Evolutionary conservation across 208 protist species (phyloP).

Genomic region (Acanthamoeba healyi): DNA sequence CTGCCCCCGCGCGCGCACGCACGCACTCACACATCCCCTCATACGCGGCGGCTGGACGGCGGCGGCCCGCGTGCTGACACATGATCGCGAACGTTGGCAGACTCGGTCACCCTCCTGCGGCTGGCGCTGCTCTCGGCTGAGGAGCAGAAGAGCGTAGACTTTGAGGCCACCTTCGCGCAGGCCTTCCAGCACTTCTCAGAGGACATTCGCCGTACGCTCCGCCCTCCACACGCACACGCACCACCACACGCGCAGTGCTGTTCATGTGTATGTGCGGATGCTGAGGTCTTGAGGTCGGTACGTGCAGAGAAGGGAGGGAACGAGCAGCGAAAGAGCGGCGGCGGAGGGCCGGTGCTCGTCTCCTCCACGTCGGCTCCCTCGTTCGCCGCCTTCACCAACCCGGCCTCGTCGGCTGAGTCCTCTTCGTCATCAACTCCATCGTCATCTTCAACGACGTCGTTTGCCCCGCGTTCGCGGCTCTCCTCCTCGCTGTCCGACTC

Average conservation of each 20-base stretch:
- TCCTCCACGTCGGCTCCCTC: not conserved
- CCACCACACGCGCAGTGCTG: too few relatives aligned
- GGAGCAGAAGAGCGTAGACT: not conserved
- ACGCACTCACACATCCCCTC: too few relatives aligned
- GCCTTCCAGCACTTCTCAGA: constrained; percentile 27
- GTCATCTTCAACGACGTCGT: too few relatives aligned
- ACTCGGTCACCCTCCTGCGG: constrained; percentile 9
- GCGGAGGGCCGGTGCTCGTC: not conserved
- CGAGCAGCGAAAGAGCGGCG: too few relatives aligned
- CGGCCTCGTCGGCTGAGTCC: not conserved
- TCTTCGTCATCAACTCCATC: too few relatives aligned
- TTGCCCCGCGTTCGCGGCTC: not conserved
- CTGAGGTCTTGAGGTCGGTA: too few relatives aligned
- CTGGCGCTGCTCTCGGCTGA: constrained; percentile 22
- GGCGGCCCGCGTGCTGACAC: too few relatives aligned
- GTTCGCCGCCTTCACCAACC: too few relatives aligned
- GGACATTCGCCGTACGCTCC: not conserved
- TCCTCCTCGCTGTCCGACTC: not conserved
- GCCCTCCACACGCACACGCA: not conserved
- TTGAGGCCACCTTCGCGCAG: constrained; percentile 3
- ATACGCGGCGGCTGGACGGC: too few relatives aligned
- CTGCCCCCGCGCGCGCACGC: not conserved
- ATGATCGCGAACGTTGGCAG: not conserved
- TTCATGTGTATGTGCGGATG: too few relatives aligned
- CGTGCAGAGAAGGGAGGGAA: not conserved